These are phyloP conservation scores for Leptomonas seymouri DNA, from an alignment of 208 protist genomes.

Conservation along the genomic window DNA sequence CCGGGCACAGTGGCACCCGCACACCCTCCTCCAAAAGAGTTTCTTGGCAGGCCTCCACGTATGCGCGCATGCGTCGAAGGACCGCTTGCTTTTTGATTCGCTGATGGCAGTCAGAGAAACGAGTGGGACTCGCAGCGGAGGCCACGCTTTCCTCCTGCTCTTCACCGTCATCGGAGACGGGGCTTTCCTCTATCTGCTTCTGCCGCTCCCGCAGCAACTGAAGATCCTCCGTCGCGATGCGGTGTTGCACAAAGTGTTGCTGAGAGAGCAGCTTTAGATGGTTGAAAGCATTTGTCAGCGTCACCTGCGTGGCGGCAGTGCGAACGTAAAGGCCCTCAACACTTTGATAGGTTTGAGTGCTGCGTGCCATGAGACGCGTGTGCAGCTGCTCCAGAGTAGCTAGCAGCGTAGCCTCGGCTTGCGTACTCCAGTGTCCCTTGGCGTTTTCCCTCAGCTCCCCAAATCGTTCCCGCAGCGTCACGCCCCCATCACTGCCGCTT, in stretches of 20 bases:
- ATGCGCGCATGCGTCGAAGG: slow-evolving; percentile 28
- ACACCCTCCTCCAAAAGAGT: slow-evolving; percentile 22
- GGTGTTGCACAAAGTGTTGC: slow-evolving; percentile 78
- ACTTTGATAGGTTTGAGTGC: slow-evolving; percentile 15
- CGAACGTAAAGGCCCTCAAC: slow-evolving; percentile 45
- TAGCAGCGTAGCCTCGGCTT: slow-evolving; percentile 54
- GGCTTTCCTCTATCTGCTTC: slow-evolving; percentile 16
- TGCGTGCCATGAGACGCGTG: slow-evolving; percentile 31
- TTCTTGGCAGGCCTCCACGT: slow-evolving; percentile 19
- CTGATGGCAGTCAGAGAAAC: not conserved
- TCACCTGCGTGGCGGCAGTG: slow-evolving; percentile 30
- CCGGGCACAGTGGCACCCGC: slow-evolving; percentile 19
- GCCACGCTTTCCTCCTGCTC: not conserved
- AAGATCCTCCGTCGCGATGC: slow-evolving; percentile 55
- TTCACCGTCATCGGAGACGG: not conserved
- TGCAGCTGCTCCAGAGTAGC: slow-evolving; percentile 47
- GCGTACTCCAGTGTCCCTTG: slow-evolving; percentile 41
- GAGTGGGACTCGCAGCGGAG: slow-evolving; percentile 1
- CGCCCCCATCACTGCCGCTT: slow-evolving; percentile 7
- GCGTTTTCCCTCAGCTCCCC: slow-evolving; percentile 32
- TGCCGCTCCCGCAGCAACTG: slow-evolving; percentile 14
- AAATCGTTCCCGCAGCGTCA: slow-evolving; percentile 20
- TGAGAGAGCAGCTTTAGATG: slow-evolving; percentile 64
- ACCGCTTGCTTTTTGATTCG: slow-evolving; percentile 12
- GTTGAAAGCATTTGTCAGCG: slow-evolving; percentile 64